Evolutionary conservation across 1,284 basidiomycete genomes (phyloP).

Genomic region (Jaminaea rosea): DNA sequence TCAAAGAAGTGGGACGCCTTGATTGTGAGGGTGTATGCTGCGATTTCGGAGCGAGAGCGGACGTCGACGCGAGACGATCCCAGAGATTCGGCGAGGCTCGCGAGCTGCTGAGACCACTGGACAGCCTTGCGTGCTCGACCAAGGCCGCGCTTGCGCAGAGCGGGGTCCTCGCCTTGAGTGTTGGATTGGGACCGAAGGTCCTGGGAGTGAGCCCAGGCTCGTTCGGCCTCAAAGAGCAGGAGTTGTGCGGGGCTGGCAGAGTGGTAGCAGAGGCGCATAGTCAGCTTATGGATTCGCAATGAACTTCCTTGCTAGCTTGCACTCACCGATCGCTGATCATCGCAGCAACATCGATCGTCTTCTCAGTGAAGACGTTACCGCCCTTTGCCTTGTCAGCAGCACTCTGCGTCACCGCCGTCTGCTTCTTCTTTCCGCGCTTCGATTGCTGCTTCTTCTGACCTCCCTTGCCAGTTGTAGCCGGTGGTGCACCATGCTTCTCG

Average conservation of each 20-base stretch:
- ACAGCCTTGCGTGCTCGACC: slow-evolving; percentile 74
- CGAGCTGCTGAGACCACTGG: slow-evolving; percentile 70
- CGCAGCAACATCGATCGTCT: slow-evolving; percentile 24
- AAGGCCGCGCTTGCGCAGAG: slow-evolving; percentile 64
- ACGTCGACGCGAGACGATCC: slow-evolving; percentile 19
- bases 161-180: slow-evolving; percentile 53
- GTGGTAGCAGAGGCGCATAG: neutral
- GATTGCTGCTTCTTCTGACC: slow-evolving; percentile 7
- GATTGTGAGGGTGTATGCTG: slow-evolving; percentile 61
- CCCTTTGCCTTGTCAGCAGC: slow-evolving; percentile 56
- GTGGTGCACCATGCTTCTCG: slow-evolving; percentile 9
- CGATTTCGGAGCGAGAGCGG: slow-evolving; percentile 26
- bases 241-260: slow-evolving; percentile 57
- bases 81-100: slow-evolving; percentile 64
- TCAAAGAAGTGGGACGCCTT: slow-evolving; percentile 50
- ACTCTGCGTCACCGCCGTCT: slow-evolving; percentile 31
- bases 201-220: slow-evolving; percentile 83
- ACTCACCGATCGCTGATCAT: slow-evolving; percentile 23
- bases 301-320: neutral
- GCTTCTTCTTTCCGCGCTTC: slow-evolving; percentile 8
- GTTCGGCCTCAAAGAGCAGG: slow-evolving; percentile 75
- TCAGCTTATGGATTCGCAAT: neutral
- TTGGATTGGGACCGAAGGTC: slow-evolving; percentile 60
- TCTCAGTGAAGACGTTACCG: slow-evolving; percentile 63
- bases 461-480: too few species aligned